These are phyloP conservation scores for Lipomyces anomalus DNA, from an alignment of 805 yeast genomes.

Conservation along the genomic window DNA sequence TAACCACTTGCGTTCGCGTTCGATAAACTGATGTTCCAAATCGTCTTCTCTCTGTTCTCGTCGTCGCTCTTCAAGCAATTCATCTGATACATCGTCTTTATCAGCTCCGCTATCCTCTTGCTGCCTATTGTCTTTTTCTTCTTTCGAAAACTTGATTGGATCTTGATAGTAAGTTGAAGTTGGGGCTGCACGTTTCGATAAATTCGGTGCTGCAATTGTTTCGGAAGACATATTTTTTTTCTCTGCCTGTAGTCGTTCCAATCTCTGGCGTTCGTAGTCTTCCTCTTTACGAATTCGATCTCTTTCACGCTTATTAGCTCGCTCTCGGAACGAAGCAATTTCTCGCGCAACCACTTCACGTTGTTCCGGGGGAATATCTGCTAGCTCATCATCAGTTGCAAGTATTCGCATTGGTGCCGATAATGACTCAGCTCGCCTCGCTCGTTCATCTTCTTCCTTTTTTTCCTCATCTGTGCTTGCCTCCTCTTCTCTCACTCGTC, in stretches of 20 bases:
- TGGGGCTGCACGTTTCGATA: slow-evolving; percentile 4
- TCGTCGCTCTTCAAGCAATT: slow-evolving; percentile 16
- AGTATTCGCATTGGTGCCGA: neutral
- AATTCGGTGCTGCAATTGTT: slow-evolving; percentile 4
- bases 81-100: slow-evolving; percentile 15
- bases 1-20: slow-evolving; percentile 21
- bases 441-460: neutral
- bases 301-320: slow-evolving; percentile 21
- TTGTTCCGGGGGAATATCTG: slow-evolving; percentile 23
- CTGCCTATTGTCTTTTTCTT: neutral
- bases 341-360: slow-evolving; percentile 17
- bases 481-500: slow-evolving; percentile 5
- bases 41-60: slow-evolving; percentile 15
- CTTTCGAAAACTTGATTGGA: slow-evolving; percentile 12
- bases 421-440: neutral
- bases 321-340: slow-evolving; percentile 22
- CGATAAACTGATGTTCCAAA: slow-evolving; percentile 15
- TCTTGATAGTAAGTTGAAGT: slow-evolving; percentile 6
- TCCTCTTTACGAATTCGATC: slow-evolving; percentile 20
- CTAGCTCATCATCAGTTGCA: slow-evolving; percentile 19
- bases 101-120: slow-evolving; percentile 6
- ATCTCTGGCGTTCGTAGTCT: slow-evolving; percentile 14
- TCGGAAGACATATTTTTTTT: slow-evolving; percentile 3
- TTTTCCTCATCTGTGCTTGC: slow-evolving; percentile 1
- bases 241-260: slow-evolving; percentile 14